Conservation (phyloP, 2,329 filamentous ascomycete species). For the Capronia americana region DNA sequence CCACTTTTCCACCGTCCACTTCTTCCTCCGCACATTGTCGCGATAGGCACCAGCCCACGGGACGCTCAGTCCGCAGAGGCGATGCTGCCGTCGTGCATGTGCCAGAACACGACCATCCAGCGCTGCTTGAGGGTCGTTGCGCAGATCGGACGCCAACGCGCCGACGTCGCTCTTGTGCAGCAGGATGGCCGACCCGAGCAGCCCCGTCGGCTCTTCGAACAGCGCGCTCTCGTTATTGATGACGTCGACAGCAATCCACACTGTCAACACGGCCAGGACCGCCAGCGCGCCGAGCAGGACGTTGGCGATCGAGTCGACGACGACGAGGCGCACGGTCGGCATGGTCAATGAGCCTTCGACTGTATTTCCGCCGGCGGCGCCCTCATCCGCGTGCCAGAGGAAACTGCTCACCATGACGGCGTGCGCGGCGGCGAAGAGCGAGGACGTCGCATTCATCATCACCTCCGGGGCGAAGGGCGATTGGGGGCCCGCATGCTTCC, state of each 20-base stretch:
- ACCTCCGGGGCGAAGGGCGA: too few species aligned
- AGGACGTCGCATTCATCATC: not conserved
- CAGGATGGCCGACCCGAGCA: not conserved
- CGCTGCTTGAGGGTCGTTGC: not conserved
- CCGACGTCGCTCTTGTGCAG: not conserved
- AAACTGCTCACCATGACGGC: not conserved
- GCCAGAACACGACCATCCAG: not conserved
- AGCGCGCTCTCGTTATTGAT: not conserved
- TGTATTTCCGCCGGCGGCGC: not conserved
- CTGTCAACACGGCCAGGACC: not conserved
- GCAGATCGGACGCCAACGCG: not conserved
- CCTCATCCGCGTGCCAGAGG: not conserved
- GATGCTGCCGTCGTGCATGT: not conserved
- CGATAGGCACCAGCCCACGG: not conserved
- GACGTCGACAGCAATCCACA: not conserved
- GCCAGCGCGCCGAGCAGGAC: not conserved
- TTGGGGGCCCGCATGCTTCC: too few species aligned
- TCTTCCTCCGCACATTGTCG: not conserved
- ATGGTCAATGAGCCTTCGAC: not conserved
- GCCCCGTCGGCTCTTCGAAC: not conserved
- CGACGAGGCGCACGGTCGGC: not conserved
- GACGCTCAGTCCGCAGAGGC: not conserved
- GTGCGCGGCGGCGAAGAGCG: not conserved
- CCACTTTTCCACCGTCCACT: not conserved
- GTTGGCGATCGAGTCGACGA: not conserved